Evolutionary conservation across 768 basidiomycete genomes (phyloP), one percentile per base, ranked within the genome.

Genomic region (Auriscalpium vulgare): DNA sequence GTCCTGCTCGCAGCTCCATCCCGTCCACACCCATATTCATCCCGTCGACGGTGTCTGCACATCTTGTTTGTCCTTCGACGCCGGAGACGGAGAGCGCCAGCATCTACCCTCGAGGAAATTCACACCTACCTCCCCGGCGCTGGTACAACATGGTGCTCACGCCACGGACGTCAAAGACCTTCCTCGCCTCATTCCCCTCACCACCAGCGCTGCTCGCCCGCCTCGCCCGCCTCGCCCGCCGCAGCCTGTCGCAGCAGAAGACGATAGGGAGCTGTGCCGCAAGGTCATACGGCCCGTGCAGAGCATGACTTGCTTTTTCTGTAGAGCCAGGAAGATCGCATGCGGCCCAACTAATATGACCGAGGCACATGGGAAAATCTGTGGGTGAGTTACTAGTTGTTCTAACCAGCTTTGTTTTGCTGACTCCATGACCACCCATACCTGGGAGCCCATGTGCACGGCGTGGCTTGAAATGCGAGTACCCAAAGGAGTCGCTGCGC

Each of bases 251-350:
- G 2, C 11, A 43, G 7, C 11, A 43, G n/a, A 43, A 17, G 40
- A 43, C 13, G 40, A 29, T 5, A 29, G 23, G 23, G 5, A 29
- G 23, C 5, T 29, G 23, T 5, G 23, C 23, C 23, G 23, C 23
- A 29, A 29, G 40, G 11, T 43, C n/a, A 43, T 43, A 43, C 23
- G n/a, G n/a, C 40, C 40, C n/a, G n/a, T 43, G 11, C 40, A 43
- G 40, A 11, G 13, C n/a, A 43, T 71, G 35, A 69, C 70, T 9
- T 70, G 70, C 57, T 66, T 63, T 53, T 71, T 71, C 62, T 70
- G 70, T 55, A 56, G 70, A 21, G 66, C 66, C 53, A 66, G 70
- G 51, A 71, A 71, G 66, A 70, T 70, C 53, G 69, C 69, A n/a
- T 71, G 70, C 57, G 65, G 67, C 29, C 67, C 66, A 21, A 66